A percentile compares a stretch with the other conserved stretches of the same genome.
These are phyloP conservation scores for Lepidium aucheri DNA, from an alignment of 345 rosid genomes.

Conservation along the genomic window DNA sequence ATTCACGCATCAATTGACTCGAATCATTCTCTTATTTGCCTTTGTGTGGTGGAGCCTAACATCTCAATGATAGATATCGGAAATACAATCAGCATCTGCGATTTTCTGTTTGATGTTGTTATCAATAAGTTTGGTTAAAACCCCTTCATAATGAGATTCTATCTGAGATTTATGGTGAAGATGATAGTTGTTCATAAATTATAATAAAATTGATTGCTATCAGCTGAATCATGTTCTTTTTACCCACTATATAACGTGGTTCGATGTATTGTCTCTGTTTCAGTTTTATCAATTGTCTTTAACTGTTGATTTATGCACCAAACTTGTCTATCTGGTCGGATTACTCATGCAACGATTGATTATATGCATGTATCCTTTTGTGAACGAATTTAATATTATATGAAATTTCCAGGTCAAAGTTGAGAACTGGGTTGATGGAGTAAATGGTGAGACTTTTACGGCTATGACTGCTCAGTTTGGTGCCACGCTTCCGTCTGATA, in stretches of 20 bases:
- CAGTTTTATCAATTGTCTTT: neutral
- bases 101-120: neutral
- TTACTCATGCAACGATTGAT: neutral
- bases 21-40: neutral
- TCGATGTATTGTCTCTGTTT: neutral
- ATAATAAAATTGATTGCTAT: neutral
- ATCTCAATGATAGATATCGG: neutral
- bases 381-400: neutral
- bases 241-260: neutral
- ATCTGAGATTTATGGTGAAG: neutral
- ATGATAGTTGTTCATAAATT: neutral
- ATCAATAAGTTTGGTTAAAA: neutral
- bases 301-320: neutral
- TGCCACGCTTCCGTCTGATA: constrained; percentile 42
- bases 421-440: constrained; percentile 65
- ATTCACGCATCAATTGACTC: neutral
- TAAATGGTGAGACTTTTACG: constrained; percentile 34
- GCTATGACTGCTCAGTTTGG: constrained; percentile 89
- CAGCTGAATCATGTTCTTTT: neutral
- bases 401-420: constrained; percentile 54
- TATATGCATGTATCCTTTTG: neutral
- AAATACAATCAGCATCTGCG: neutral
- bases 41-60: neutral
- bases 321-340: neutral
- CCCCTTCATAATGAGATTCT: neutral